phyloP scores from a whole-genome alignment of 2,329 filamentous ascomycete genomes.

The Lizonia empirigonia region DNA sequence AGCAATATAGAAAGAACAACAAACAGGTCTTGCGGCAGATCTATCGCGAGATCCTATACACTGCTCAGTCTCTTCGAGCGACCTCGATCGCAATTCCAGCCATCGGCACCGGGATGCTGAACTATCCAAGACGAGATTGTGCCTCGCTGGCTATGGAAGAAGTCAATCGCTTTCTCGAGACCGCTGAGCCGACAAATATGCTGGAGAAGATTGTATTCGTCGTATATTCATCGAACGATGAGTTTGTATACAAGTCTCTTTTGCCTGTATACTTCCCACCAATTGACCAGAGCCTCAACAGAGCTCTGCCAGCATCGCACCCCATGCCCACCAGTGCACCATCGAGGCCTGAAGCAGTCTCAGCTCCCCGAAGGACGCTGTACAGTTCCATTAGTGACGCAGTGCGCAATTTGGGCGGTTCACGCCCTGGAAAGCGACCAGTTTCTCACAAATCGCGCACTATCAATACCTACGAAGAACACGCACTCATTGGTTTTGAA shows the following conservation, averaged over 20 bases:
- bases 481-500: conserved; percentile 34
- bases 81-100: conserved; percentile 42
- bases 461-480: conserved; percentile 25
- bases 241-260: conserved; percentile 40
- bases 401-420: conserved; percentile 30
- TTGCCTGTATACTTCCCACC: conserved; percentile 43
- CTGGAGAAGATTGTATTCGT: conserved; percentile 41
- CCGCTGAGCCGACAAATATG: conserved; percentile 20
- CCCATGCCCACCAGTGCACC: not conserved
- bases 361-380: conserved; percentile 21
- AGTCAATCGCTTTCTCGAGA: conserved; percentile 40
- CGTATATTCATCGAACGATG: conserved; percentile 38
- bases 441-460: conserved; percentile 18
- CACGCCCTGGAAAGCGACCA: conserved; percentile 10
- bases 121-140: conserved; percentile 35
- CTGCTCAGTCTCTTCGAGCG: conserved; percentile 31
- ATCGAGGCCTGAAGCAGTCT: not conserved
- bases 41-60: conserved; percentile 36
- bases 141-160: conserved; percentile 43
- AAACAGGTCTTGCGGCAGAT: conserved; percentile 36
- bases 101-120: conserved; percentile 41
- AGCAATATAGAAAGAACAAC: conserved; percentile 28
- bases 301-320: conserved; percentile 9
- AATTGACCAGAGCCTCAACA: conserved; percentile 19
- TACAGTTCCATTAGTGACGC: conserved; percentile 31